Evolutionary conservation across 1,284 basidiomycete genomes (phyloP).

Genomic region (Microbotryum lychnidis-dioicae): DNA sequence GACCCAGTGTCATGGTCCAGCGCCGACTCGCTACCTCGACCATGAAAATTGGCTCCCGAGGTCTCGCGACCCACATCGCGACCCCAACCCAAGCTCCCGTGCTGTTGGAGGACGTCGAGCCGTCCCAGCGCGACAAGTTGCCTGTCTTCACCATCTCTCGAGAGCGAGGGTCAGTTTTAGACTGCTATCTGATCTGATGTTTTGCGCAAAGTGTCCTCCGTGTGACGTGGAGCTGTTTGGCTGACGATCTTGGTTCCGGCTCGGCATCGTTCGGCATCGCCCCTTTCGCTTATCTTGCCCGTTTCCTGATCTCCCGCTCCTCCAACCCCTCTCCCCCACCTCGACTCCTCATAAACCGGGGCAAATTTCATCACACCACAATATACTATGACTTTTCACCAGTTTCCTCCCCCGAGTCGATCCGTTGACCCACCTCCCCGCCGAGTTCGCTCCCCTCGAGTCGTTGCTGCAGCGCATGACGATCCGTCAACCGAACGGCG

Average conservation of each 20-base stretch:
- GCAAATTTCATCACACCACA: too few species aligned
- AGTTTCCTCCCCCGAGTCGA: slow-evolving; percentile 24
- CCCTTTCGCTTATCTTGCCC: not conserved
- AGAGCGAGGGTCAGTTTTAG: not conserved
- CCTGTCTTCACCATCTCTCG: slow-evolving; percentile 4
- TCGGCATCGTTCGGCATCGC: not conserved
- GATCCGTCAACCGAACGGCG: slow-evolving; percentile 34
- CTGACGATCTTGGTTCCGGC: not conserved
- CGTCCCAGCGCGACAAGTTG: not conserved
- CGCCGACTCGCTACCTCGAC: too few species aligned
- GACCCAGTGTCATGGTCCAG: too few species aligned
- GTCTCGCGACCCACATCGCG: not conserved
- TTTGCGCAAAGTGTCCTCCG: not conserved
- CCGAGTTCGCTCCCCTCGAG: slow-evolving; percentile 28
- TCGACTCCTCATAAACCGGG: not conserved
- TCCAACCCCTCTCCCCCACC: not conserved
- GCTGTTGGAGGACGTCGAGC: slow-evolving; percentile 1
- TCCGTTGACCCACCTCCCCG: slow-evolving; percentile 32
- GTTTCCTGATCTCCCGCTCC: too few species aligned
- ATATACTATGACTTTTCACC: not conserved
- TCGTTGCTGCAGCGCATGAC: slow-evolving; percentile 37
- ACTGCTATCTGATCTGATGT: not conserved
- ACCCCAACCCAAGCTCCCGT: slow-evolving; percentile 1
- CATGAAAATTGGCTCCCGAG: not conserved
- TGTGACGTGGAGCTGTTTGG: not conserved